phyloP scores from a whole-genome alignment of 164 flowering plant species.

The Magnolia kwangsiensis region DNA sequence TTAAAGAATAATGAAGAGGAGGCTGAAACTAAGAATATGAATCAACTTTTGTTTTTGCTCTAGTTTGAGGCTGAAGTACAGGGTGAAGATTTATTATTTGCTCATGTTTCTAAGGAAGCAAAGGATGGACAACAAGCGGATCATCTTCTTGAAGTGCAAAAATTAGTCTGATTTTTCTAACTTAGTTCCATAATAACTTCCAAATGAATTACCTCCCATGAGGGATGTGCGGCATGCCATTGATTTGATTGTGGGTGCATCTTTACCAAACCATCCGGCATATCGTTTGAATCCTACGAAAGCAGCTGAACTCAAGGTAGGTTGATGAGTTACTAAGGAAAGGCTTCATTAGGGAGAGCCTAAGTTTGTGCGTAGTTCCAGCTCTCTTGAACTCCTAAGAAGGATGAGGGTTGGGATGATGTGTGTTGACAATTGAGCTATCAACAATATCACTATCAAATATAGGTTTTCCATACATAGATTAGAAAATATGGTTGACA shows the following conservation, averaged over 20 bases:
- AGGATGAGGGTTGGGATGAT: conserved; percentile 2
- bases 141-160: neutral
- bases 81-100: neutral
- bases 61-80: neutral
- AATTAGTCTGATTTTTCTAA: neutral
- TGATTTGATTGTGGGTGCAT: neutral
- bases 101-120: neutral
- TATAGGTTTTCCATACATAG: neutral
- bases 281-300: neutral
- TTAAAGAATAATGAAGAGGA: neutral
- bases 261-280: neutral
- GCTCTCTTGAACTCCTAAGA: neutral
- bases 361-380: conserved; percentile 1
- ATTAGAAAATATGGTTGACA: neutral
- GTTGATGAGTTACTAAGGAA: neutral
- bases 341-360: conserved; percentile 2
- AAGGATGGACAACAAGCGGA: neutral
- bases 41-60: neutral
- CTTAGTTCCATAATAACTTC: neutral
- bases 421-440: neutral
- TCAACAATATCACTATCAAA: conserved; percentile 1
- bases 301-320: conserved; percentile 1
- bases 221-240: neutral
- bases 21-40: neutral
- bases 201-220: neutral